These are phyloP conservation scores for Boletus subcaerulescens DNA, from an alignment of 768 basidiomycete genomes.

Conservation along the genomic window DNA sequence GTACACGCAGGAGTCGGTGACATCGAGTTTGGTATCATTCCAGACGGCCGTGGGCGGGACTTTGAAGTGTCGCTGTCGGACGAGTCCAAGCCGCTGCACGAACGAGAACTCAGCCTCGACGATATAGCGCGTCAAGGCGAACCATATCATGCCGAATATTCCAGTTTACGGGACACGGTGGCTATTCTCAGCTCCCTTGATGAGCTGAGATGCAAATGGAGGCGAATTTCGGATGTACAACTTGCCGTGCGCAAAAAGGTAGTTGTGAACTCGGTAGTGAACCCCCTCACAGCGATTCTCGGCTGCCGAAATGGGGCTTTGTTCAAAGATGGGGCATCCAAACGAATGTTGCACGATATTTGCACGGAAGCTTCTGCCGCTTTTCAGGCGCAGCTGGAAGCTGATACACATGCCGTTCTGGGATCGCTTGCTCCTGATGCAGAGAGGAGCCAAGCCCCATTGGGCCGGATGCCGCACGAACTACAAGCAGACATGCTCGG, in stretches of 20 bases:
- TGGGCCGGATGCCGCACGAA: constrained; percentile 43
- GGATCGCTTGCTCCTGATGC: constrained; percentile 22
- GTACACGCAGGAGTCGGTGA: constrained; percentile 70
- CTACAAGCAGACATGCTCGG: constrained; percentile 47
- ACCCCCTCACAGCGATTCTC: constrained; percentile 81
- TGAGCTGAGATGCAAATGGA: constrained; percentile 59
- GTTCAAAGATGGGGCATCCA: constrained; percentile 43
- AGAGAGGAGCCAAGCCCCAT: constrained; percentile 23
- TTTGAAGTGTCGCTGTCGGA: constrained; percentile 56
- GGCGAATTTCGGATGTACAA: constrained; percentile 63
- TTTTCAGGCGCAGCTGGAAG: constrained; percentile 50
- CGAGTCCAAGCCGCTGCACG: constrained; percentile 28
- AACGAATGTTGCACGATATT: constrained; percentile 48
- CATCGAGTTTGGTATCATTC: constrained; percentile 77
- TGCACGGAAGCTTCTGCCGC: constrained; percentile 69
- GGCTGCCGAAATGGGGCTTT: constrained; percentile 79
- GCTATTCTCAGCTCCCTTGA: constrained; percentile 56
- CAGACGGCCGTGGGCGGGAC: constrained; percentile 59
- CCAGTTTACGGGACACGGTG: constrained; percentile 65
- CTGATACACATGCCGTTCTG: constrained; percentile 33
- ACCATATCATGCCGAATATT: constrained; percentile 43
- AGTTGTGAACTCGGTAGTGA: constrained; percentile 77
- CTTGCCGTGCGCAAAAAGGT: constrained; percentile 74
- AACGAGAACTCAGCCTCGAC: constrained; percentile 46
- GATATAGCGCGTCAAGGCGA: constrained; percentile 47